Base-by-base conservation (phyloP, 108 stramenopile genomes). In the Nitzschia inconspicua region DNA sequence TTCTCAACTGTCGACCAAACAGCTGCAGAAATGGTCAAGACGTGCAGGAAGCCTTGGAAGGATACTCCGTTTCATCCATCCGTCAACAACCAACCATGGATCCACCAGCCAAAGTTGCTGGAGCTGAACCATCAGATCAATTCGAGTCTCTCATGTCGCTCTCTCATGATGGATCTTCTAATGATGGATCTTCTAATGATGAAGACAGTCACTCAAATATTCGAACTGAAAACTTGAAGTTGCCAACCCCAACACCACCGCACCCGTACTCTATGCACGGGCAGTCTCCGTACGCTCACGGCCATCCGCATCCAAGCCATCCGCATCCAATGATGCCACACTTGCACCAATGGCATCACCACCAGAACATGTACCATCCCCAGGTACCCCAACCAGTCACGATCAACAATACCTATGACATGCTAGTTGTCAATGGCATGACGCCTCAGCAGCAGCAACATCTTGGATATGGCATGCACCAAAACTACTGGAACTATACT, bases 111-210 rank as follows among this genome's bases (percentile, higher is more conserved):
- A n/a, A n/a, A n/a, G n/a, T n/a, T n/a, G n/a, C n/a, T n/a, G n/a
- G n/a, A n/a, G n/a, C n/a, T n/a, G n/a, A n/a, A n/a, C n/a, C n/a
- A n/a, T n/a, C n/a, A n/a, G n/a, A n/a, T n/a, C n/a, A n/a, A n/a
- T 54, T 54, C 19, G 37, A 28, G 37, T 54, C 53, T 54, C 53
- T 54, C 35, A 54, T 54, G 53, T 54, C 53, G 16, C 53, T 54
- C 14, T 54, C 53, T 13, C 53, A 54, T 20, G 53, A 36, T 19
- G 34, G 35, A 16, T 35, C 53, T 6, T 51, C 50, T 31, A n/a
- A n/a, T n/a, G n/a, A n/a, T n/a, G n/a, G n/a, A n/a, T 29, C 50
- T 2, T 28, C 3, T 1, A 29, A 49, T 5, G 35, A 54, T 11
- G 53, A 37, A 3, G 9, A 37, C 13, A 8, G 53, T 18, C 35